phyloP scores from a whole-genome alignment of 2,329 filamentous ascomycete species.

The Drechslerella dactyloides region DNA sequence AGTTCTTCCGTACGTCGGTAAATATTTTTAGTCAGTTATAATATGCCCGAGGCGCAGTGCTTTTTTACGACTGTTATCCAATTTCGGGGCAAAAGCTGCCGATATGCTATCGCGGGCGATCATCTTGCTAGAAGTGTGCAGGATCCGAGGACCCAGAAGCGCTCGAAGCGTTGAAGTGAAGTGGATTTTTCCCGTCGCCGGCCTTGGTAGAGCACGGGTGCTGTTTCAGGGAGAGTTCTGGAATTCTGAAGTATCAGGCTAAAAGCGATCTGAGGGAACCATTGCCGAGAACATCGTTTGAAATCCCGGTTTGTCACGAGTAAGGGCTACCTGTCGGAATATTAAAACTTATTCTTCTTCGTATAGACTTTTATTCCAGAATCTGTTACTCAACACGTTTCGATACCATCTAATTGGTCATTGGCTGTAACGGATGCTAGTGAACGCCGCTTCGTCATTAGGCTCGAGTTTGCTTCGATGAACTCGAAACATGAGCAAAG shows the following conservation, averaged over 20 bases:
- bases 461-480: neutral
- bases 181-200: neutral
- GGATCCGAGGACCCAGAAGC: neutral
- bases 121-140: slow-evolving; percentile 17
- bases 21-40: neutral
- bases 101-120: slow-evolving; percentile 24
- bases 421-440: too few species aligned
- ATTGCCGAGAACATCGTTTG: slow-evolving; percentile 18
- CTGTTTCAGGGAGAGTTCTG: slow-evolving; percentile 49
- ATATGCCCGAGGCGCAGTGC: neutral
- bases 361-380: slow-evolving; percentile 31
- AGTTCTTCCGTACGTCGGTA: neutral
- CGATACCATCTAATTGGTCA: slow-evolving; percentile 13
- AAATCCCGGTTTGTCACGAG: slow-evolving; percentile 9
- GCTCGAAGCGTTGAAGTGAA: neutral
- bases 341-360: slow-evolving; percentile 33
- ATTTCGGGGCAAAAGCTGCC: slow-evolving; percentile 46
- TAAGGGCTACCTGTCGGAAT: slow-evolving; percentile 37
- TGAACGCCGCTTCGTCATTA: neutral
- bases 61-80: neutral
- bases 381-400: slow-evolving; percentile 34
- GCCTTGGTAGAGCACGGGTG: slow-evolving; percentile 29
- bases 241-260: slow-evolving; percentile 46
- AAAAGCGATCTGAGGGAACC: slow-evolving; percentile 26
- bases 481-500: slow-evolving; percentile 5